Conservation (phyloP, 148 eudicot species). For the Polygonum maritimum region DNA sequence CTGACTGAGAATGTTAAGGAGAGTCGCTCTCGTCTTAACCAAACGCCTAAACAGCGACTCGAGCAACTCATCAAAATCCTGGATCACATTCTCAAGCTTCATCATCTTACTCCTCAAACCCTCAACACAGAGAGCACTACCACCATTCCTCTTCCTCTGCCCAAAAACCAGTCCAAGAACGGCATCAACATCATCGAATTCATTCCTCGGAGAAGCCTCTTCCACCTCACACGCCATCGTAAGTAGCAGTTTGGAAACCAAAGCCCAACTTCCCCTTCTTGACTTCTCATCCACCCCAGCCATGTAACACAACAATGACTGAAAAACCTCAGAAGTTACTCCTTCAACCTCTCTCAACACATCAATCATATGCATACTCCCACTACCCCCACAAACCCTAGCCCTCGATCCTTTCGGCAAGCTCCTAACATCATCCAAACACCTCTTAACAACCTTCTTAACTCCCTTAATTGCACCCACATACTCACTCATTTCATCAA, state of each 20-base stretch:
- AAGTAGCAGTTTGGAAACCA: slow-evolving; percentile 11
- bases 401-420: neutral
- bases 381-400: neutral
- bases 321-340: slow-evolving; percentile 5
- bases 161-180: slow-evolving; percentile 6
- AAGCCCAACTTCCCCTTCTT: slow-evolving; percentile 13
- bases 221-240: slow-evolving; percentile 6
- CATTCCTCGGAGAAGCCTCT: neutral
- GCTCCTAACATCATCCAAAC: slow-evolving; percentile 14
- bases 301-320: slow-evolving; percentile 17
- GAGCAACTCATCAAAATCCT: slow-evolving; percentile 23
- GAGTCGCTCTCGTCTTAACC: slow-evolving; percentile 27
- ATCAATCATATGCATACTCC: neutral
- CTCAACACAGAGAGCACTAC: slow-evolving; percentile 9
- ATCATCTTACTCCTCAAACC: slow-evolving; percentile 9
- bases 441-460: slow-evolving; percentile 20
- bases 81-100: slow-evolving; percentile 20
- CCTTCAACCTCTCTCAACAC: slow-evolving; percentile 16
- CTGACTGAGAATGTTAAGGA: slow-evolving; percentile 20
- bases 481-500: slow-evolving; percentile 19
- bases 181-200: slow-evolving; percentile 6
- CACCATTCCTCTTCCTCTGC: slow-evolving; percentile 3
- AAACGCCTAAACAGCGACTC: slow-evolving; percentile 23
- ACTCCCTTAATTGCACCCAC: slow-evolving; percentile 15
- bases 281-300: neutral